Evolutionary conservation across 1,284 basidiomycete genomes (phyloP).

Genomic region (Ustilago bromivora): DNA sequence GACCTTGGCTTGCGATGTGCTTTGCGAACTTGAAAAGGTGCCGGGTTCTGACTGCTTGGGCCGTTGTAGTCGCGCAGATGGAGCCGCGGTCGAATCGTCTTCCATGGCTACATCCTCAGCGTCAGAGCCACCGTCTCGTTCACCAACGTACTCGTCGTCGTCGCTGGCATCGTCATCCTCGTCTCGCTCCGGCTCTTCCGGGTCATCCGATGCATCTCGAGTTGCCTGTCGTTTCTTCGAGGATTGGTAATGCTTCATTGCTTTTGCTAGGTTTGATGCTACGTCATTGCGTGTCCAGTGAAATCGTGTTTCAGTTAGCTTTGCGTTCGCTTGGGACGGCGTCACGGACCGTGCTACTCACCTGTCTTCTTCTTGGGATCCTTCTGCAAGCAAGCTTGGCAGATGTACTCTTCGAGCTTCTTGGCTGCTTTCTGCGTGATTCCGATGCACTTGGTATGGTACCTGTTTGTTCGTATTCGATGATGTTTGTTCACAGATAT

Average conservation of each 20-base stretch:
- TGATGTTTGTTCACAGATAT: background rate
- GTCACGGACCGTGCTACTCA: slow-evolving; percentile 34
- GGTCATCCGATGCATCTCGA: background rate
- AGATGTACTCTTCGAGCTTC: slow-evolving; percentile 61
- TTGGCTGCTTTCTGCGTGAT: slow-evolving; percentile 60
- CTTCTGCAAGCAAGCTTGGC: slow-evolving; percentile 45
- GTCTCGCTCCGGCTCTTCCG: slow-evolving; percentile 14
- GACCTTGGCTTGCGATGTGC: background rate
- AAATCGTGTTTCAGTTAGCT: background rate
- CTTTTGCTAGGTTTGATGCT: slow-evolving; percentile 21
- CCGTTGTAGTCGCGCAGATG: slow-evolving; percentile 3
- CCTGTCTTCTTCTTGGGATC: slow-evolving; percentile 20
- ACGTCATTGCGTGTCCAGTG: background rate
- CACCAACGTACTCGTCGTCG: slow-evolving; percentile 29
- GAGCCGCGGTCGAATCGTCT: slow-evolving; percentile 1
- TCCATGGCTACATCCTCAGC: slow-evolving; percentile 22
- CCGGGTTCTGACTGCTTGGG: background rate
- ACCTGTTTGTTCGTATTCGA: slow-evolving; percentile 38
- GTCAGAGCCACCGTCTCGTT: slow-evolving; percentile 21
- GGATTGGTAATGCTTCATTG: slow-evolving; percentile 26
- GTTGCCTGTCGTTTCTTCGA: slow-evolving; percentile 19
- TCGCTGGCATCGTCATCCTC: slow-evolving; percentile 28
- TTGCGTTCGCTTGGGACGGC: background rate
- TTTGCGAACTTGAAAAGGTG: background rate
- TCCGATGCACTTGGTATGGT: slow-evolving; percentile 64